Evolutionary conservation across 179 eudicot species (phyloP).

Genomic region (Heliamphora pulchella): DNA sequence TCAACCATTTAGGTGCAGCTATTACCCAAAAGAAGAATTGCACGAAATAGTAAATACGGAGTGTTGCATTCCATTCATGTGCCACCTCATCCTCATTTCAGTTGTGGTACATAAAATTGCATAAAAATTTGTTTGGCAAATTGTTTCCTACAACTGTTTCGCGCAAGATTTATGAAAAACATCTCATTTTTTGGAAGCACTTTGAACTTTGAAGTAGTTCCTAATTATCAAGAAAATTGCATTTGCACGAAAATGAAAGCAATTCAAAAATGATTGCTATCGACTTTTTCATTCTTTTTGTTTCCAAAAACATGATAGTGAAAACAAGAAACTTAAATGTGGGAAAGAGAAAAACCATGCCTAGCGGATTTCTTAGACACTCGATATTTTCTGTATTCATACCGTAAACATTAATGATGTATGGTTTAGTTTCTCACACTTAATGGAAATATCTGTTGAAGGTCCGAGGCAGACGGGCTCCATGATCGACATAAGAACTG

Average conservation of each 20-base stretch:
- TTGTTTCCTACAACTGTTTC: too few relatives aligned
- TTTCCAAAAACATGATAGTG: too few relatives aligned
- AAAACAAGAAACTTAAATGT: too few relatives aligned
- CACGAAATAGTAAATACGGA: too few relatives aligned
- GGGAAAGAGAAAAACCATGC: neutral
- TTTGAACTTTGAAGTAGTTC: neutral
- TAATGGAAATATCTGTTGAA: conserved; percentile 22
- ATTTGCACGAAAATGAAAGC: neutral
- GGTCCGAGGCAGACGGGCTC: conserved; percentile 32
- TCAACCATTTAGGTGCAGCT: too few relatives aligned
- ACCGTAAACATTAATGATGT: neutral
- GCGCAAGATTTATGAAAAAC: too few relatives aligned
- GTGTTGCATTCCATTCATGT: too few relatives aligned
- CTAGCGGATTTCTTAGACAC: neutral
- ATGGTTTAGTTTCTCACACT: conserved; percentile 18
- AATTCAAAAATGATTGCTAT: neutral
- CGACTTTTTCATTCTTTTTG: neutral
- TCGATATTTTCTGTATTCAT: neutral
- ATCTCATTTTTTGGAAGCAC: neutral
- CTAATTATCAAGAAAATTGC: neutral
- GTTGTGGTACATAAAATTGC: too few relatives aligned
- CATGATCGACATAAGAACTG: conserved; percentile 31
- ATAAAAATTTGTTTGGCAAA: too few relatives aligned
- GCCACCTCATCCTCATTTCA: too few relatives aligned
- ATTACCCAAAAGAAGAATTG: too few relatives aligned